Conservation (phyloP, 169 alveolate genomes). For the Cryptosporidium felis region DNA sequence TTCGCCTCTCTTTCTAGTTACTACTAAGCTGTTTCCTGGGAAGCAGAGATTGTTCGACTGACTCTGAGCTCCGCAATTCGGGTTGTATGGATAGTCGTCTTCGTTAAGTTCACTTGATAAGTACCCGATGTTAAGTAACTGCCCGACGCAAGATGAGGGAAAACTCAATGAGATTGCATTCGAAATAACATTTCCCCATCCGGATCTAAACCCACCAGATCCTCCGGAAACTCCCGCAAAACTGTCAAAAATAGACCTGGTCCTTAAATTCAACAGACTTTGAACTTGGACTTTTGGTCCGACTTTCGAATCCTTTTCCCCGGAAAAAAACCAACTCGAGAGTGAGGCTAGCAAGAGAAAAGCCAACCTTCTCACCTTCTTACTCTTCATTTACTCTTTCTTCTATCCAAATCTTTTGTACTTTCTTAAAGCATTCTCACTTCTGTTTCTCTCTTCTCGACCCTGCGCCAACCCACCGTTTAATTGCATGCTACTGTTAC, state of each 20-base stretch:
- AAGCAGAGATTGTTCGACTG: slow-evolving; percentile 57
- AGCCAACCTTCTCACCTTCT: no score
- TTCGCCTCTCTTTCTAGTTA: slow-evolving; percentile 36
- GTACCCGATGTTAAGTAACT: slow-evolving; percentile 47
- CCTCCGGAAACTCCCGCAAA: not conserved
- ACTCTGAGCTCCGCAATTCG: slow-evolving; percentile 58
- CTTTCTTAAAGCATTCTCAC: not conserved
- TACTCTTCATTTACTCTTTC: not conserved
- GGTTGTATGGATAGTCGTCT: slow-evolving; percentile 57
- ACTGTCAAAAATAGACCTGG: slow-evolving; percentile 31
- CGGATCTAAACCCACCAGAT: slow-evolving; percentile 15
- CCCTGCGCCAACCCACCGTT: no score
- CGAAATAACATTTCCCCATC: slow-evolving; percentile 70
- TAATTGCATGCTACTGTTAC: no score
- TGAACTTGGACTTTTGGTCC: no score
- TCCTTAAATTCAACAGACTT: slow-evolving; percentile 11
- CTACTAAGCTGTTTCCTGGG: slow-evolving; percentile 23
- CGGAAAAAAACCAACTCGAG: no score
- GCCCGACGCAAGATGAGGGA: slow-evolving; percentile 63
- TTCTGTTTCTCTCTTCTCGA: no score
- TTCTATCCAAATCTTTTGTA: not conserved
- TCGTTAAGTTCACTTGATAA: slow-evolving; percentile 36
- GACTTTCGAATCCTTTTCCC: no score
- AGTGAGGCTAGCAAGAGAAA: no score
- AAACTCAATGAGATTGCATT: slow-evolving; percentile 21